phyloP scores from a whole-genome alignment of 2,329 filamentous ascomycete genomes.

The Myrmaecium sp. region DNA sequence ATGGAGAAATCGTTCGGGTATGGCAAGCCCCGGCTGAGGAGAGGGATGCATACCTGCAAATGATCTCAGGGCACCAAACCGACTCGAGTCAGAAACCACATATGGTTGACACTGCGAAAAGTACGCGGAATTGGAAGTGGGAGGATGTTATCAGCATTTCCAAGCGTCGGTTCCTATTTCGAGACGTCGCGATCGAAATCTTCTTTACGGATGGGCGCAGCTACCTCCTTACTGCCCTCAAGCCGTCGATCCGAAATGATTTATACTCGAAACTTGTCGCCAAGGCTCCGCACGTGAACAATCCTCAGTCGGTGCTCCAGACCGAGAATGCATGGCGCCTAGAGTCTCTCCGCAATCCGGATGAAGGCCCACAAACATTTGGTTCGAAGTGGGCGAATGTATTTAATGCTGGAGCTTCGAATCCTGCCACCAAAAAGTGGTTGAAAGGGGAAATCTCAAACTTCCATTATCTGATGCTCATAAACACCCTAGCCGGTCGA shows the following conservation, averaged over 20 bases:
- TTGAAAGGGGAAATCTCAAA: conserved; percentile 90
- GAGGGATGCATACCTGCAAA: conserved; percentile 84
- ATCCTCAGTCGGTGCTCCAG: conserved; percentile 50
- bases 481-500: conserved; percentile 91
- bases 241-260: conserved; percentile 56
- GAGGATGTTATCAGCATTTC: conserved; percentile 87
- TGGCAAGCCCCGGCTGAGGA: conserved; percentile 87
- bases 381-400: conserved; percentile 84
- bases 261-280: conserved; percentile 58
- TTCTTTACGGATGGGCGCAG: conserved; percentile 96
- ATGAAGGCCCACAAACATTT: conserved; percentile 48
- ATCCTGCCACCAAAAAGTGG: conserved; percentile 79
- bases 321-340: conserved; percentile 85
- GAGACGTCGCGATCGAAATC: conserved; percentile 89
- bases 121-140: conserved; percentile 86
- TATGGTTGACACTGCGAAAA: conserved; percentile 45
- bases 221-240: conserved; percentile 77
- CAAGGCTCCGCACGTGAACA: conserved; percentile 66
- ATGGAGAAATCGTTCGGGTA: conserved; percentile 93
- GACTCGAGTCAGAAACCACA: conserved; percentile 32
- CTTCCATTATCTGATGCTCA: conserved; percentile 95
- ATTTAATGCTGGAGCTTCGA: conserved; percentile 68
- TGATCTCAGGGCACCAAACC: conserved; percentile 67
- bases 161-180: conserved; percentile 85
- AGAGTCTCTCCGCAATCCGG: conserved; percentile 58